Conservation (phyloP, 148 eudicot genomes). For the Pouteria glomerata region DNA sequence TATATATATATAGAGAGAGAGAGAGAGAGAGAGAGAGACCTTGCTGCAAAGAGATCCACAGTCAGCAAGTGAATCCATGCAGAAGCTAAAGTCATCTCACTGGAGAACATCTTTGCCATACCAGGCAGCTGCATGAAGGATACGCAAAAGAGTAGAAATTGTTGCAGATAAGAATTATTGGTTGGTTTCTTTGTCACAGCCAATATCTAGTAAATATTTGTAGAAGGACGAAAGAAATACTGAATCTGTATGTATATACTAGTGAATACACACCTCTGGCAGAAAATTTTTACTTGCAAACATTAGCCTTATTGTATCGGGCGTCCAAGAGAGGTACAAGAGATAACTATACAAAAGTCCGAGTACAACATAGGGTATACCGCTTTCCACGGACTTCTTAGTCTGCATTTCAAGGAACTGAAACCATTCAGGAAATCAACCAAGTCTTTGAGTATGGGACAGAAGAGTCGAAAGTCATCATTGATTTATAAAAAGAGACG, state of each 20-base stretch:
- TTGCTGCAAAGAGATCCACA: constrained; percentile 91
- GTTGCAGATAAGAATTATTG: not conserved
- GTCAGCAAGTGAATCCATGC: constrained; percentile 91
- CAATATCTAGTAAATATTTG: not conserved
- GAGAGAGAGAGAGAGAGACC: constrained; percentile 41
- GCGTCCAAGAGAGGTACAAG: constrained; percentile 88
- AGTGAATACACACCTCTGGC: constrained; percentile 61
- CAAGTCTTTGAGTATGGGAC: no score
- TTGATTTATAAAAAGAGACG: not conserved
- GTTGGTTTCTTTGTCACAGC: not conserved
- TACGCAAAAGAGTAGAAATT: not conserved
- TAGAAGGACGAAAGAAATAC: not conserved
- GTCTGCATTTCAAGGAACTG: constrained; percentile 50
- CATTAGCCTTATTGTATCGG: constrained; percentile 69
- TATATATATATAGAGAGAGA: not conserved
- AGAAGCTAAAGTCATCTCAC: constrained; percentile 87
- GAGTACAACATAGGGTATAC: constrained; percentile 59
- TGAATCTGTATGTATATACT: not conserved
- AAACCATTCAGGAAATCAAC: not conserved
- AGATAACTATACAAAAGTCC: constrained; percentile 77
- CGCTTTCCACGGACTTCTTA: constrained; percentile 66
- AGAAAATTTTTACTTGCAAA: constrained; percentile 89
- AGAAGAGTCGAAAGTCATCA: not conserved
- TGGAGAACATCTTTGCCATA: constrained; percentile 85
- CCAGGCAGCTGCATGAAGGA: constrained; percentile 50